These are phyloP conservation scores for Hsuehochloa calcarea DNA, from an alignment of 176 grass and related monocot species.

Conservation along the genomic window DNA sequence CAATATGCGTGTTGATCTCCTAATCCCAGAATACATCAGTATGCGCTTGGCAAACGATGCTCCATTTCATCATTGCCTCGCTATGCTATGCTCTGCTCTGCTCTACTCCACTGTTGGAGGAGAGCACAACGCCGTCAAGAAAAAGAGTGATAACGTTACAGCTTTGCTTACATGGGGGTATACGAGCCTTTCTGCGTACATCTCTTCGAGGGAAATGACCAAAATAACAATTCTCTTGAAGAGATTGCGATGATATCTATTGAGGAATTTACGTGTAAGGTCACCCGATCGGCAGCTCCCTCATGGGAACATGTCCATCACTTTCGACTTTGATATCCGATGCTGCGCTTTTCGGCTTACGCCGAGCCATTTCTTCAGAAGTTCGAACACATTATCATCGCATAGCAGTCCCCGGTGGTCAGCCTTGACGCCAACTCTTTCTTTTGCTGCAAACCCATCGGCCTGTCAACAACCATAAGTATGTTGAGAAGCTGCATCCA, in stretches of 20 bases:
- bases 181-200: too few species aligned
- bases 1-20: too few species aligned
- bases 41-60: too few species aligned
- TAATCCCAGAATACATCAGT: too few species aligned
- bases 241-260: background rate
- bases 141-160: too few species aligned
- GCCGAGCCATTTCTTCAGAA: conserved; percentile 74
- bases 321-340: conserved; percentile 37
- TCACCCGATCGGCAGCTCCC: background rate
- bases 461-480: conserved; percentile 43
- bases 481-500: background rate
- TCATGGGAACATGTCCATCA: conserved; percentile 17
- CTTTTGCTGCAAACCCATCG: conserved; percentile 69
- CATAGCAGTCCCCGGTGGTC: conserved; percentile 66
- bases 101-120: too few species aligned
- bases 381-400: conserved; percentile 60
- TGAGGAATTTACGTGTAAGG: background rate
- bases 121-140: too few species aligned
- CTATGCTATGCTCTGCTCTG: too few species aligned
- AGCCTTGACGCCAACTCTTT: conserved; percentile 62
- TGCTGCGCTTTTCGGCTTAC: conserved; percentile 25
- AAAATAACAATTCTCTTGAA: conserved; percentile 30
- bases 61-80: too few species aligned
- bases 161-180: too few species aligned
- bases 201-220: conserved; percentile 7